Conservation (phyloP, 129 eudicot genomes). For the Pittosporum tobira region DNA sequence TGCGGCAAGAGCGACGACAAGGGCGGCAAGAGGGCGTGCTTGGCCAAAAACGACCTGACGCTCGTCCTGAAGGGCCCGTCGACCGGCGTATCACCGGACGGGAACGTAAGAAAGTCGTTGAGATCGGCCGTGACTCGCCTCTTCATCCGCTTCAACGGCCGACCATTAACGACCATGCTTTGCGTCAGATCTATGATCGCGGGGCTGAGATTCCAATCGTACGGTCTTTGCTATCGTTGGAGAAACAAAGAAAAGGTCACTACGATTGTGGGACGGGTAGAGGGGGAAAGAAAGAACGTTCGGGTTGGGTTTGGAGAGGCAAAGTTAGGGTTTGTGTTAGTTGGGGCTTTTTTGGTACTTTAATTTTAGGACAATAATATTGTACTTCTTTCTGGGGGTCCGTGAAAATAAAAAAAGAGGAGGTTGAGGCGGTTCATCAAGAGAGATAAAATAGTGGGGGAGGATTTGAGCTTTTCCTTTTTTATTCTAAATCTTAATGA, state of each 20-base stretch:
- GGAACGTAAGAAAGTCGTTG: constrained; percentile 67
- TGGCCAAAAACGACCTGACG: constrained; percentile 43
- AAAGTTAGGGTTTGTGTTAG: not conserved
- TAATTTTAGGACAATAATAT: not conserved
- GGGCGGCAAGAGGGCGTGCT: constrained; percentile 78
- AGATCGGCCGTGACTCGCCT: constrained; percentile 87
- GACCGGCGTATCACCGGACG: constrained; percentile 34
- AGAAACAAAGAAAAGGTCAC: not conserved
- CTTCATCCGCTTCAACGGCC: constrained; percentile 74
- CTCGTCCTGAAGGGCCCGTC: constrained; percentile 49
- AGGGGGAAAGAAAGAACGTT: not conserved
- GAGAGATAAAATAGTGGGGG: not conserved
- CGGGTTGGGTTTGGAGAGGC: not conserved
- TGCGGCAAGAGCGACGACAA: constrained; percentile 69
- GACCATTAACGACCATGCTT: constrained; percentile 73
- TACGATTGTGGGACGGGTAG: not conserved
- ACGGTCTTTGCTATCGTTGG: not conserved
- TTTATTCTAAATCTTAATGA: not conserved
- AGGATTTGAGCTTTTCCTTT: not conserved
- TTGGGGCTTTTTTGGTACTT: constrained; percentile 19
- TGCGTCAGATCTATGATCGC: constrained; percentile 31
- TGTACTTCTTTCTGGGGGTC: not conserved
- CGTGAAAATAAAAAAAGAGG: not conserved
- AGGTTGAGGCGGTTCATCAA: not conserved
- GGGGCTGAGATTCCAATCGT: not conserved